Base-by-base conservation (phyloP, 176 grass and related monocot species). In the Metroxylon sagu region DNA sequence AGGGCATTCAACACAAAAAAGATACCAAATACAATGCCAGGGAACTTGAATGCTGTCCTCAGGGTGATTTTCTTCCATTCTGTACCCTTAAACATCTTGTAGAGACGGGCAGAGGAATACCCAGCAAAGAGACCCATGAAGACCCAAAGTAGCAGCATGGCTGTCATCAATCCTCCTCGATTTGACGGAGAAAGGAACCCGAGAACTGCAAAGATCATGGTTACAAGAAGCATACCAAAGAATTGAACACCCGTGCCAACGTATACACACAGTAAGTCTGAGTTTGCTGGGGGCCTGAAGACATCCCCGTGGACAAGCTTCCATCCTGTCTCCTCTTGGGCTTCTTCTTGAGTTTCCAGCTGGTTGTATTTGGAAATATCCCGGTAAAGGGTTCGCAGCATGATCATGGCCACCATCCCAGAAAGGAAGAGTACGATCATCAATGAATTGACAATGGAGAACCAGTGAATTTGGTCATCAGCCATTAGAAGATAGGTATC, bases 351-450 rank as follows among this genome's bases (percentile, higher is more conserved):
- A 65, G 83, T 81, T 77, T 86, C 83, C 59, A 86, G 78, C 39
- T 86, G 78, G 66, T 86, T 86, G 69, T 86, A 81, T 48, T 77
- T 73, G 18, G 83, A 81, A 5, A 86, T 86, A 70, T 86, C 83
- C 69, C 83, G 69, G 30, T 86, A 81, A 26, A 86, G 78, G 28
- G 83, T 86, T 65, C 78, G 83, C 27, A 86, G 78, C 83, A 86
- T 86, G 56, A 86, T 86, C 83, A 86, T 86, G 29, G 83, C 83
- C n/a, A 86, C 78, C 83, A 86, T 86, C 27, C 83, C 83, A 57
- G 78, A 86, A 59, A 86, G 69, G 78, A 86, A 86, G 29, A 86
- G 68, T 17, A 86, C 78, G 0, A 86, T 86, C 83, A 86, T 86
- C 31, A 81, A 77, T 56, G 83, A 81, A 74, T 86, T 86, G 18